Conservation (phyloP, 257 asterid genomes). For the Lavandula angustifolia region DNA sequence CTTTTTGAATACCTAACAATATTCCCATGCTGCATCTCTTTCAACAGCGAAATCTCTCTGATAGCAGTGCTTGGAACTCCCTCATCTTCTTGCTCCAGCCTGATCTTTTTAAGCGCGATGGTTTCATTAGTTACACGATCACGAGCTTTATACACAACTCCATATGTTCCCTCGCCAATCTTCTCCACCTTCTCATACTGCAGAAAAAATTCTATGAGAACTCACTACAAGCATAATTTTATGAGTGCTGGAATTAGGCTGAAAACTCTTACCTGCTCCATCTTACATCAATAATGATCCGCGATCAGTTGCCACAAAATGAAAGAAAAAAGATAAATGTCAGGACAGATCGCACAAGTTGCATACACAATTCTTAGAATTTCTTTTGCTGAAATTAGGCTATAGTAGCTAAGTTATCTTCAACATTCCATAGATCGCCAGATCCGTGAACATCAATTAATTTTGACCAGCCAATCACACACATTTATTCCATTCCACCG, state of each 20-base stretch:
- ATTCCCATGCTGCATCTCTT: slow-evolving; percentile 96
- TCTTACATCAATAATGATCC: slow-evolving; percentile 38
- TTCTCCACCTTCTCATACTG: slow-evolving; percentile 97
- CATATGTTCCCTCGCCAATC: slow-evolving; percentile 98
- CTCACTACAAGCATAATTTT: neutral
- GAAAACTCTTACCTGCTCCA: slow-evolving; percentile 76
- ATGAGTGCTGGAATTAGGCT: slow-evolving; percentile 1
- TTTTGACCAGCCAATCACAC: slow-evolving; percentile 21
- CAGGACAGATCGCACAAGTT: slow-evolving; percentile 16
- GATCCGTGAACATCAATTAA: slow-evolving; percentile 12
- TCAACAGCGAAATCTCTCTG: slow-evolving; percentile 92
- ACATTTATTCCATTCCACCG: neutral
- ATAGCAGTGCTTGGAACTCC: slow-evolving; percentile 99
- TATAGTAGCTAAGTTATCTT: neutral
- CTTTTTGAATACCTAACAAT: slow-evolving; percentile 63
- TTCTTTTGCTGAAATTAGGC: neutral
- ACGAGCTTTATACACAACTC: slow-evolving; percentile 97
- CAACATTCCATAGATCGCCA: neutral
- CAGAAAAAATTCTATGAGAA: slow-evolving; percentile 27
- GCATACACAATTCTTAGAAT: neutral
- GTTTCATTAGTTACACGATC: slow-evolving; percentile 85
- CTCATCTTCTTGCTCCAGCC: slow-evolving; percentile 97
- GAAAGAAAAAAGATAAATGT: slow-evolving; percentile 9
- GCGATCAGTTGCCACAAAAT: slow-evolving; percentile 27
- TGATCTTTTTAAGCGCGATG: slow-evolving; percentile 91